phyloP scores from a whole-genome alignment of 371 early-diverging fungal species.

The Cokeromyces recurvatus region DNA sequence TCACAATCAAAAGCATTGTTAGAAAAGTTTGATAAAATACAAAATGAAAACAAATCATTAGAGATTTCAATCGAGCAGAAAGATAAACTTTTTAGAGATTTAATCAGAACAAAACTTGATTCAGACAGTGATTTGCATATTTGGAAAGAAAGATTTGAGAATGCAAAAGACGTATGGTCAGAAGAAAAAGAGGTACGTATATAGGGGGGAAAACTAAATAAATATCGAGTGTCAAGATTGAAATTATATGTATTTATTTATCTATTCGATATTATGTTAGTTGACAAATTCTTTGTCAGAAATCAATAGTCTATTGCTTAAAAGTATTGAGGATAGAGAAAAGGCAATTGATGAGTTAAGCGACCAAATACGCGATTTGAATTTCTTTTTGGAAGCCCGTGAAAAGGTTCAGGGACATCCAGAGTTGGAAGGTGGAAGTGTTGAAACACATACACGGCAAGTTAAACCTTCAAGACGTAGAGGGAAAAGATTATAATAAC shows the following conservation, averaged over 20 bases:
- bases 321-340: slow-evolving; percentile 15
- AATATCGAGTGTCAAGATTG: too few relatives aligned
- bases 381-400: slow-evolving; percentile 31
- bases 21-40: slow-evolving; percentile 7
- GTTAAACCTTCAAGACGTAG: not conserved
- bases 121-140: slow-evolving; percentile 16
- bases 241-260: too few relatives aligned
- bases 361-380: slow-evolving; percentile 35
- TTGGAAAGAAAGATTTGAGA: slow-evolving; percentile 20
- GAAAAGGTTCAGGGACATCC: slow-evolving; percentile 25
- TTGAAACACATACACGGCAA: slow-evolving; percentile 14
- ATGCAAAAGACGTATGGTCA: slow-evolving; percentile 8
- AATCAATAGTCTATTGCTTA: slow-evolving; percentile 17
- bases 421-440: slow-evolving; percentile 23
- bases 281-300: slow-evolving; percentile 13
- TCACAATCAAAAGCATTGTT: slow-evolving; percentile 4
- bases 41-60: slow-evolving; percentile 6
- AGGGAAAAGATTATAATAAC: slow-evolving; percentile 9
- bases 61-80: slow-evolving; percentile 1
- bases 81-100: not conserved
- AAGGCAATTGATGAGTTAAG: slow-evolving; percentile 19
- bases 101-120: slow-evolving; percentile 14
- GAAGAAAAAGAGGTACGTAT: slow-evolving; percentile 25
- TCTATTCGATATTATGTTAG: slow-evolving; percentile 1
- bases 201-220: not conserved